Evolutionary conservation across 2,329 filamentous ascomycete species (phyloP).

Genomic region (Sarocladium kiliense): DNA sequence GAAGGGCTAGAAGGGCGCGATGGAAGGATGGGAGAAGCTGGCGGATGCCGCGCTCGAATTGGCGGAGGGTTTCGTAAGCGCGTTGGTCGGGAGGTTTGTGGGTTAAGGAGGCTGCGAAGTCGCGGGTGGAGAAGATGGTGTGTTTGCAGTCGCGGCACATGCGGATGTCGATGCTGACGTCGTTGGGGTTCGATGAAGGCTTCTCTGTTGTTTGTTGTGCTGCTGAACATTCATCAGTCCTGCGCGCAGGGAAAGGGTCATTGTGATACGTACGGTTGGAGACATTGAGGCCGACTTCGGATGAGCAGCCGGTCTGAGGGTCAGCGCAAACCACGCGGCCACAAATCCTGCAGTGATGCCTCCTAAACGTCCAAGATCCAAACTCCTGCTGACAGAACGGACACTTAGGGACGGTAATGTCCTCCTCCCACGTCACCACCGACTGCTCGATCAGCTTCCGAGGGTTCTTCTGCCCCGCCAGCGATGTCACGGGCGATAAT

Average conservation of each 20-base stretch:
- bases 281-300: constrained; percentile 76
- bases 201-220: constrained; percentile 33
- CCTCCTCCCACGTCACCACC: constrained; percentile 93
- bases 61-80: constrained; percentile 75
- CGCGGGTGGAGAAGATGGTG: constrained; percentile 59
- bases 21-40: constrained; percentile 81
- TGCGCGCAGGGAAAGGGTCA: no score
- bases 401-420: constrained; percentile 71
- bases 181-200: constrained; percentile 29
- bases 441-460: constrained; percentile 84
- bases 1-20: constrained; percentile 65
- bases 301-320: constrained; percentile 75
- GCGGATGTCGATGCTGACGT: constrained; percentile 70
- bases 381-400: constrained; percentile 97
- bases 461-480: constrained; percentile 66
- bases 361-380: constrained; percentile 82
- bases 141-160: constrained; percentile 86
- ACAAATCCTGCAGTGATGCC: constrained; percentile 93
- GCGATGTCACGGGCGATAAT: constrained; percentile 54
- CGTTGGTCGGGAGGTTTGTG: constrained; percentile 69
- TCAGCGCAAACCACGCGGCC: constrained; percentile 92
- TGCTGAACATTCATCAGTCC: constrained; percentile 10
- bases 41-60: constrained; percentile 84
- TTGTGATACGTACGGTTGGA: constrained; percentile 38
- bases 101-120: constrained; percentile 67